A percentile compares a stretch with the other conserved stretches of the same genome.
phyloP scores from a whole-genome alignment of 805 yeast species.

The Metschnikowia picachoensis region DNA sequence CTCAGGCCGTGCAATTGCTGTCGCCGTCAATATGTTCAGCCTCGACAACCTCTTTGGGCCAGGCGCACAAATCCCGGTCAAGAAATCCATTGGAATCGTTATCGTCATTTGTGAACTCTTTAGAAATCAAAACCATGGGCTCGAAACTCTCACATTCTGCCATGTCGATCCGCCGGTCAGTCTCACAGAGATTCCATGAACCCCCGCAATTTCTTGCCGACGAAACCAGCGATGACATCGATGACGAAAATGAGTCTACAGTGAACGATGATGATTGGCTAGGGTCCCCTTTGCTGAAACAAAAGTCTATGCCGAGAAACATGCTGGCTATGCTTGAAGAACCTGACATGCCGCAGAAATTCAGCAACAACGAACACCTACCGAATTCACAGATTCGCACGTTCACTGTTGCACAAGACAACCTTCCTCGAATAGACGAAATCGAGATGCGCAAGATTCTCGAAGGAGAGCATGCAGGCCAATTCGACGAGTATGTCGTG shows the following conservation, averaged over 20 bases:
- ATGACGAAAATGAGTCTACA: conserved; percentile 17
- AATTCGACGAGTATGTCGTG: conserved; percentile 55
- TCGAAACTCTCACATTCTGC: conserved; percentile 14
- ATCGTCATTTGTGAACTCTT: conserved; percentile 16
- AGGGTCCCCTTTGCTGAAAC: conserved; percentile 15
- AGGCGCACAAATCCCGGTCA: background rate
- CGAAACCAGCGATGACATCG: conserved; percentile 13
- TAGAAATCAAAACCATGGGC: conserved; percentile 14
- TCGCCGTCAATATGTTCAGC: background rate
- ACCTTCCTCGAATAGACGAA: conserved; percentile 66
- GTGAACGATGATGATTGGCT: conserved; percentile 18
- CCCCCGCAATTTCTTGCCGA: conserved; percentile 13
- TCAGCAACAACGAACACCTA: conserved; percentile 30
- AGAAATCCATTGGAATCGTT: conserved; percentile 14
- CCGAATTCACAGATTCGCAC: conserved; percentile 26
- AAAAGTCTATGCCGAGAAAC: conserved; percentile 5
- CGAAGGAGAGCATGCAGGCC: conserved; percentile 45
- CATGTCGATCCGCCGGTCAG: conserved; percentile 11
- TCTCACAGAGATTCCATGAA: conserved; percentile 9
- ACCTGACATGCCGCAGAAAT: background rate
- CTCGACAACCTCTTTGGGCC: background rate
- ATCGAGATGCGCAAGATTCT: conserved; percentile 55
- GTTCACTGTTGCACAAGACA: conserved; percentile 44
- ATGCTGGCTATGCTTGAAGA: no score
- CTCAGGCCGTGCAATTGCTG: background rate